A percentile compares a stretch with the other conserved stretches of the same genome.
Evolutionary conservation across 2,329 filamentous ascomycete species (phyloP).

Genomic region (Talaromyces piceae): DNA sequence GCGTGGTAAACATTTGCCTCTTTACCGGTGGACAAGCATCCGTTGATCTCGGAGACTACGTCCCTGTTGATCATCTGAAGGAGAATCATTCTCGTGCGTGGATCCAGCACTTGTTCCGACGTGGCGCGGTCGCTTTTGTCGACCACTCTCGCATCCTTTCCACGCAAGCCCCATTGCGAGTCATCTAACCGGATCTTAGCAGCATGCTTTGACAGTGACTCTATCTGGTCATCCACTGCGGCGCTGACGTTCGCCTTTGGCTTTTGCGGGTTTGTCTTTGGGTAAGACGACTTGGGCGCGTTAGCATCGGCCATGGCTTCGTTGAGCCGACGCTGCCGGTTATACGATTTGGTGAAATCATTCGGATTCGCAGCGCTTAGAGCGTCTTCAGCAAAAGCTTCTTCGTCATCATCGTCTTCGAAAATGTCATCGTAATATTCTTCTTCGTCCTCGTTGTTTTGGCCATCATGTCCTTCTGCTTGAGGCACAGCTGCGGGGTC

Average conservation of each 20-base stretch:
- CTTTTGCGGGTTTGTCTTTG: conserved; percentile 70
- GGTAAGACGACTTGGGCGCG: conserved; percentile 49
- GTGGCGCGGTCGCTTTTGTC: conserved; percentile 93
- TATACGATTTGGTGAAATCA: conserved; percentile 81
- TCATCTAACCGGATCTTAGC: conserved; percentile 74
- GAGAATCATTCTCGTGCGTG: conserved; percentile 88
- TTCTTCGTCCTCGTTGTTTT: conserved; percentile 48
- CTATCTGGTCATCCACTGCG: conserved; percentile 79
- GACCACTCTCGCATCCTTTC: conserved; percentile 37
- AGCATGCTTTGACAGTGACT: conserved; percentile 75
- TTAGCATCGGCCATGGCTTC: conserved; percentile 43
- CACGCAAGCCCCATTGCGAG: conserved; percentile 45
- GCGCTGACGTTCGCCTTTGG: conserved; percentile 71
- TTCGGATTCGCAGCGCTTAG: conserved; percentile 50
- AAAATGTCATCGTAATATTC: conserved; percentile 56
- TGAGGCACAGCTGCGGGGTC: conserved; percentile 11
- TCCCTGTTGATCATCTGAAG: conserved; percentile 93
- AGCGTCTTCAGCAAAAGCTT: conserved; percentile 49
- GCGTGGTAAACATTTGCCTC: conserved; percentile 98
- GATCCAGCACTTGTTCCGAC: conserved; percentile 88
- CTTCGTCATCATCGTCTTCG: conserved; percentile 24
- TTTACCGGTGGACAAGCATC: conserved; percentile 92
- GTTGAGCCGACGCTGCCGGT: conserved; percentile 67
- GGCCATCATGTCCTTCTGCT: conserved; percentile 36
- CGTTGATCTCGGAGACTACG: conserved; percentile 83